These are phyloP conservation scores for Cytospora piceicola DNA, from an alignment of 2,329 filamentous ascomycete genomes.

Conservation along the genomic window DNA sequence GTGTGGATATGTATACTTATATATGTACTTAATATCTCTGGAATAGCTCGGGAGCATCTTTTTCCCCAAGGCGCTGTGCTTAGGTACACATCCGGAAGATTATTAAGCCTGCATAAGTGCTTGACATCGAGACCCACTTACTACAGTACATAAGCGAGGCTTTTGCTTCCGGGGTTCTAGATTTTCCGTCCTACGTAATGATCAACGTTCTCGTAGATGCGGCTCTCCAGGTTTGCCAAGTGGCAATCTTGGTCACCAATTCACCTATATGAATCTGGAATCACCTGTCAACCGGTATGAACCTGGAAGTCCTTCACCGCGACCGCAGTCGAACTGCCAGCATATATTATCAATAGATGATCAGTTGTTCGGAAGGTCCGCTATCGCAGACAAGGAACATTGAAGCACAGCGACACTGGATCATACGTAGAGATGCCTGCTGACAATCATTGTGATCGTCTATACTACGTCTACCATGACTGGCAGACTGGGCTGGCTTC, in stretches of 20 bases:
- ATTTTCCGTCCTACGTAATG: not conserved
- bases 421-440: no score
- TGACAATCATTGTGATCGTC: no score
- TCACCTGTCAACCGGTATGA: no score
- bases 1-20: not conserved
- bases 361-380: no score
- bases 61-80: not conserved
- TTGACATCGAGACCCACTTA: not conserved
- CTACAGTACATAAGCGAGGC: not conserved
- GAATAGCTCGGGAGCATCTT: not conserved
- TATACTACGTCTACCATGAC: no score
- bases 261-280: no score
- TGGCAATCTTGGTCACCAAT: not conserved
- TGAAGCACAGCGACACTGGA: no score
- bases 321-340: no score
- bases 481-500: no score
- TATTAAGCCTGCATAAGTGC: not conserved
- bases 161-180: not conserved
- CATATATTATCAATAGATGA: no score
- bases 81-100: not conserved
- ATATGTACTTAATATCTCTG: not conserved
- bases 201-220: not conserved
- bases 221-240: not conserved
- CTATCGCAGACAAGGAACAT: no score
- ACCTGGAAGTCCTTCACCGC: no score